phyloP scores from a whole-genome alignment of 2,329 filamentous ascomycete species.

The Neonectria sp. region DNA sequence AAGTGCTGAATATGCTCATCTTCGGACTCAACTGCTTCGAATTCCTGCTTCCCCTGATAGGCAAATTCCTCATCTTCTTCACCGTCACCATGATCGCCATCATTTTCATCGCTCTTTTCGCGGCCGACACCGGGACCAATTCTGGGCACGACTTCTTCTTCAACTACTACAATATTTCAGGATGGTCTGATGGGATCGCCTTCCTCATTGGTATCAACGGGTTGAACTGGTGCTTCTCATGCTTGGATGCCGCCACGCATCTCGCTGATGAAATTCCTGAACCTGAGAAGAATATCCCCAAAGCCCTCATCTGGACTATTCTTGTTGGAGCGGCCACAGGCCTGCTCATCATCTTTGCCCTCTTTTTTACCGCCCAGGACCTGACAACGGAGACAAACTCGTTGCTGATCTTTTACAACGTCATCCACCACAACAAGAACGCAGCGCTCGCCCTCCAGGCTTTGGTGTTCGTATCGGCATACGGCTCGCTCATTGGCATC shows the following conservation, averaged over 20 bases:
- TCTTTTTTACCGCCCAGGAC: neutral
- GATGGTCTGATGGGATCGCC: constrained; percentile 21
- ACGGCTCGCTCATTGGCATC: neutral
- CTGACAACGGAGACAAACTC: neutral
- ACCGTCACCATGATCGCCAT: neutral
- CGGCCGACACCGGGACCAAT: neutral
- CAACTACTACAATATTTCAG: constrained; percentile 12
- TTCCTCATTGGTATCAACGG: constrained; percentile 20
- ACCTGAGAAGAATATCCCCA: constrained; percentile 10
- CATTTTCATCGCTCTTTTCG: neutral
- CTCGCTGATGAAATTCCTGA: constrained; percentile 30
- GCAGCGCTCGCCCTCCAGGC: neutral
- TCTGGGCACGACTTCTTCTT: neutral
- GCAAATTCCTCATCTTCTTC: neutral
- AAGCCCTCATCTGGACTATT: constrained; percentile 9
- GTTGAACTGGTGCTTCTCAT: constrained; percentile 26
- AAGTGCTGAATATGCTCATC: neutral
- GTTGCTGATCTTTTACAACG: neutral
- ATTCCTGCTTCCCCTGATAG: constrained; percentile 1
- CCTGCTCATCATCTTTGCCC: neutral
- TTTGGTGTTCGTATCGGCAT: neutral
- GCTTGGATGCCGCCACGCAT: constrained; percentile 22
- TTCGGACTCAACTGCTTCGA: constrained; percentile 8
- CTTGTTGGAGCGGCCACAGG: neutral
- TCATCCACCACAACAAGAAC: neutral